These are phyloP conservation scores for Xylaria nigripes DNA, from an alignment of 495 filamentous ascomycete genomes.

Conservation along the genomic window DNA sequence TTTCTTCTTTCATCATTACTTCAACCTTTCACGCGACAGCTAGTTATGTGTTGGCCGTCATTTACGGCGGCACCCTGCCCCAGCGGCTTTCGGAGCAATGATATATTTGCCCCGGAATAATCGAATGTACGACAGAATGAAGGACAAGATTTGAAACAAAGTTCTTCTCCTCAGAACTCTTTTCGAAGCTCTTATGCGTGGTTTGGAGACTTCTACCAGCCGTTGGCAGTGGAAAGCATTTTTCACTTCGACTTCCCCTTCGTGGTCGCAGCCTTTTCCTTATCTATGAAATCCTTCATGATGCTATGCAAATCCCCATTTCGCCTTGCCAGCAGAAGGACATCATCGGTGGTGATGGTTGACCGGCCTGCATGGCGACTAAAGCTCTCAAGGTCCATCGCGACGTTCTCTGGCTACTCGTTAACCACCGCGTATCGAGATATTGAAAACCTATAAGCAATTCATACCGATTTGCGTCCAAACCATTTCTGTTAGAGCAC, in stretches of 20 bases:
- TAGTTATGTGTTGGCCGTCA: too few species aligned
- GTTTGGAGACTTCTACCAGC: too few species aligned
- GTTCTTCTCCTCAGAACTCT: too few species aligned
- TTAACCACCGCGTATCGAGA: neutral
- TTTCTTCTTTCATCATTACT: too few species aligned
- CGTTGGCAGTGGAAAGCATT: too few species aligned
- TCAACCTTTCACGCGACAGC: too few species aligned
- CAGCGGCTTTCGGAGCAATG: too few species aligned
- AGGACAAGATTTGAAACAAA: too few species aligned
- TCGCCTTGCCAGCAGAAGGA: slow-evolving; percentile 73
- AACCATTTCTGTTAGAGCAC: slow-evolving; percentile 80
- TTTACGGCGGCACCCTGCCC: too few species aligned
- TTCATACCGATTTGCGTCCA: slow-evolving; percentile 78
- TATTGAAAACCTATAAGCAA: slow-evolving; percentile 9
- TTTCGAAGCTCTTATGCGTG: too few species aligned
- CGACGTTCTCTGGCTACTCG: slow-evolving; percentile 53
- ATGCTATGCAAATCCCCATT: slow-evolving; percentile 78
- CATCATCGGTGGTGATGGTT: slow-evolving; percentile 75
- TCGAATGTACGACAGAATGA: too few species aligned
- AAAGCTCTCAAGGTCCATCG: slow-evolving; percentile 72
- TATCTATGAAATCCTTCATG: slow-evolving; percentile 58
- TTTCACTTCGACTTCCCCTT: slow-evolving; percentile 32
- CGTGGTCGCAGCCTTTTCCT: slow-evolving; percentile 40
- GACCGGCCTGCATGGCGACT: slow-evolving; percentile 77
- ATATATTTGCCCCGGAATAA: too few species aligned